Evolutionary conservation across 306 rosid species (phyloP).

Genomic region (Malus sylvestris): DNA sequence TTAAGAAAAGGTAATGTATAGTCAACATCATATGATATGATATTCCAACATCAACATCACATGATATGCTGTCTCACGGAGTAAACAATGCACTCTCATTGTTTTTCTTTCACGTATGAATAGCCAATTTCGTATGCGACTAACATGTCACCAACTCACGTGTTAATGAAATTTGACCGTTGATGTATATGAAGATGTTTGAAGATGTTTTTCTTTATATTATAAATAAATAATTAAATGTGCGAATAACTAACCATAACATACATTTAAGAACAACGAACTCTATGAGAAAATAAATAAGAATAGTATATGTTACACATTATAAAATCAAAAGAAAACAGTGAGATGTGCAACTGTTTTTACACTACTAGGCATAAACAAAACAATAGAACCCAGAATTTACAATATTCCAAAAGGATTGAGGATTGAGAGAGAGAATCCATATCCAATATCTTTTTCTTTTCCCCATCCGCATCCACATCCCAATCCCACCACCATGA

Average conservation of each 20-base stretch:
- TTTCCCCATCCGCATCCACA: background rate
- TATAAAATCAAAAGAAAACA: background rate
- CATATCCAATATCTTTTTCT: background rate
- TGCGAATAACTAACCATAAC: rapidly evolving
- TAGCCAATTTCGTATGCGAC: no score
- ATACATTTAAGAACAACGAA: no score
- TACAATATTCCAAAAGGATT: background rate
- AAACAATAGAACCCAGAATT: background rate
- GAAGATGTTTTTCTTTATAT: no score
- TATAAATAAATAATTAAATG: no score
- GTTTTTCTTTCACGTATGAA: background rate
- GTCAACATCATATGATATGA: background rate
- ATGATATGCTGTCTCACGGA: background rate
- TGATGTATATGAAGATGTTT: no score
- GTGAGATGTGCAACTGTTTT: background rate
- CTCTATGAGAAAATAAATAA: no score
- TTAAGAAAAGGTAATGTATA: no score
- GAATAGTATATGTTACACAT: background rate
- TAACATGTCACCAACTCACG: background rate
- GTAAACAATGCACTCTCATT: background rate
- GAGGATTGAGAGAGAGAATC: background rate
- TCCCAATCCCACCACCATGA: conserved; percentile 1
- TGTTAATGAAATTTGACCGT: no score
- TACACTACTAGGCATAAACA: background rate
- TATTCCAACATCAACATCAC: background rate